phyloP scores from a whole-genome alignment of 2,329 filamentous ascomycete species.

The Celoporthe dispersa region DNA sequence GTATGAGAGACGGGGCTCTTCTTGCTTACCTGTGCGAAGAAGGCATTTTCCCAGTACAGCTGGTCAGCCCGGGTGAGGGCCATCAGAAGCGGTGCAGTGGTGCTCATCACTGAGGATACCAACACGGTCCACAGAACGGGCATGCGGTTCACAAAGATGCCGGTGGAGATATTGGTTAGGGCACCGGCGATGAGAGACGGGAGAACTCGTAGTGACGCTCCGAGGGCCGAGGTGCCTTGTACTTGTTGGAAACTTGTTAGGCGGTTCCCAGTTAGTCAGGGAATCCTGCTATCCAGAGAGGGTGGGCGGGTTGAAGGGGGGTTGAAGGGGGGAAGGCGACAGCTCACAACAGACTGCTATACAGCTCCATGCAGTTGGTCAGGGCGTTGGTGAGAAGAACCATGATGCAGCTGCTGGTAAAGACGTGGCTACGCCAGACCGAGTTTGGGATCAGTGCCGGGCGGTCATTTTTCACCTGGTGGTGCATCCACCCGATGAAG shows the following conservation, averaged over 20 bases:
- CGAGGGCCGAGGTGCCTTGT: slow-evolving; percentile 49
- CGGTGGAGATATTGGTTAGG: slow-evolving; percentile 48
- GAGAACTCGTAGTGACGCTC: slow-evolving; percentile 50
- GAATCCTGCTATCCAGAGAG: slow-evolving; percentile 17
- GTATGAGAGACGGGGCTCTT: neutral
- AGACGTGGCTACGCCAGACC: slow-evolving; percentile 62
- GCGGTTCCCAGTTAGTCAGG: slow-evolving; percentile 7
- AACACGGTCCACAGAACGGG: slow-evolving; percentile 46
- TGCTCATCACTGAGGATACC: slow-evolving; percentile 46
- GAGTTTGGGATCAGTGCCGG: slow-evolving; percentile 66
- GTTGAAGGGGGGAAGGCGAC: neutral
- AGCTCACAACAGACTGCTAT: slow-evolving; percentile 53
- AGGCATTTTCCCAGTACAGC: slow-evolving; percentile 56
- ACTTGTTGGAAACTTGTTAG: slow-evolving; percentile 54
- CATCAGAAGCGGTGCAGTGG: slow-evolving; percentile 57
- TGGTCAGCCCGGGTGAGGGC: slow-evolving; percentile 52
- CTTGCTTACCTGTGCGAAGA: slow-evolving; percentile 39
- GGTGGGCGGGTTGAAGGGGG: no score
- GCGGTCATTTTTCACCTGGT: slow-evolving; percentile 48
- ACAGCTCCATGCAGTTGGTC: slow-evolving; percentile 51
- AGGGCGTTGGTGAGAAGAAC: slow-evolving; percentile 52
- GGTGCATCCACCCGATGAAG: slow-evolving; percentile 60
- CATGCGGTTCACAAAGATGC: slow-evolving; percentile 50
- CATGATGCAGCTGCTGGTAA: slow-evolving; percentile 58
- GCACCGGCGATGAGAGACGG: slow-evolving; percentile 50